Evolutionary conservation across 2,329 filamentous ascomycete species (phyloP).

Genomic region (Xylariaceae sp.): DNA sequence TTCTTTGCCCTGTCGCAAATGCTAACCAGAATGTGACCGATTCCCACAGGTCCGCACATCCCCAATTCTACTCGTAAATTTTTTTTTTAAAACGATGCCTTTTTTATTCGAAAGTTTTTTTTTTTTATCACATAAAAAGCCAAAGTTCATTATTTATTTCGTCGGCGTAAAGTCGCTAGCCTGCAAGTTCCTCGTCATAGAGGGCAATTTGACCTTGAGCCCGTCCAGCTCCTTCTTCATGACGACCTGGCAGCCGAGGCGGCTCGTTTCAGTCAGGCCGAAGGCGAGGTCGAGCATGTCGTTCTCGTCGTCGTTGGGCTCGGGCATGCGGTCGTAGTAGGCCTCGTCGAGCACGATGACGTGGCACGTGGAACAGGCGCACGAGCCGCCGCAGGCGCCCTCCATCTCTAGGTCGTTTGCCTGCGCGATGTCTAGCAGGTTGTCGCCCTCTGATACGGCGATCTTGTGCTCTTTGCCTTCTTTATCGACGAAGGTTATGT

Average conservation of each 20-base stretch:
- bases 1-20: neutral
- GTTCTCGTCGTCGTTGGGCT: slow-evolving; percentile 75
- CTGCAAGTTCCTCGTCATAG: slow-evolving; percentile 94
- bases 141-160: slow-evolving; percentile 4
- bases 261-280: slow-evolving; percentile 76
- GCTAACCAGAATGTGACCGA: neutral
- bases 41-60: neutral
- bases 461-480: slow-evolving; percentile 71
- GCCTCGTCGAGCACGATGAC: slow-evolving; percentile 72
- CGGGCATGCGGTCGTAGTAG: slow-evolving; percentile 71
- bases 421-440: slow-evolving; percentile 91
- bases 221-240: slow-evolving; percentile 92
- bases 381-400: slow-evolving; percentile 90
- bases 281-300: slow-evolving; percentile 91
- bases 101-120: no score
- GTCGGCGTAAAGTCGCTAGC: slow-evolving; percentile 71
- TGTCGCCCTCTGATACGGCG: slow-evolving; percentile 79
- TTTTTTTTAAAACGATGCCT: neutral
- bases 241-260: slow-evolving; percentile 82
- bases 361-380: slow-evolving; percentile 89
- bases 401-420: slow-evolving; percentile 97
- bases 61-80: neutral
- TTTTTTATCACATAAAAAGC: no score
- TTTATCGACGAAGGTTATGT: slow-evolving; percentile 91
- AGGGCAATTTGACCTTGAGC: slow-evolving; percentile 74